Evolutionary conservation across 2,329 filamentous ascomycete species (phyloP).

Genomic region (Trichoderma sp.): DNA sequence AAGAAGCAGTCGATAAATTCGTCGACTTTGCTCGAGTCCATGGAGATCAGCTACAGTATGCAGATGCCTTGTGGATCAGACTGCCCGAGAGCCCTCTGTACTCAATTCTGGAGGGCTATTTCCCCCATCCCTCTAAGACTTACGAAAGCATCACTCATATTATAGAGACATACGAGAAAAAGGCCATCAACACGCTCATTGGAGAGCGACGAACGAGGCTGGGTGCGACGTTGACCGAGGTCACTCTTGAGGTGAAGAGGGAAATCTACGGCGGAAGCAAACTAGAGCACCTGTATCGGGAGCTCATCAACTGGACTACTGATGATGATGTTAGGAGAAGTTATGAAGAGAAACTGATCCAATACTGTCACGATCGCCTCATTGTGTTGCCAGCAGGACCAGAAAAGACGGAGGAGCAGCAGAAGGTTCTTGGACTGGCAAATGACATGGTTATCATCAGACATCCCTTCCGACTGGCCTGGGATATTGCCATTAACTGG

Average conservation of each 20-base stretch:
- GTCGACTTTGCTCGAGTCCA: conserved; percentile 70
- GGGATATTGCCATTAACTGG: conserved; percentile 91
- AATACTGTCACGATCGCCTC: conserved; percentile 77
- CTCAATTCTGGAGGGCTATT: conserved; percentile 75
- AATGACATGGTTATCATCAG: conserved; percentile 96
- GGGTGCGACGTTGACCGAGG: conserved; percentile 79
- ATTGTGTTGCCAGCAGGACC: conserved; percentile 63
- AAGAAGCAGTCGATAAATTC: conserved; percentile 77
- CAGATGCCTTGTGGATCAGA: conserved; percentile 71
- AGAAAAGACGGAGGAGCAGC: conserved; percentile 69
- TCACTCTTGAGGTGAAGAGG: conserved; percentile 82
- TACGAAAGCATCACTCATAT: conserved; percentile 83
- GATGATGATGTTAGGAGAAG: conserved; percentile 82
- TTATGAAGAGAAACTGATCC: conserved; percentile 88
- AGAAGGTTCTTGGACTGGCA: conserved; percentile 73
- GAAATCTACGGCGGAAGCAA: conserved; percentile 77
- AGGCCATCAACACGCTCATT: conserved; percentile 86
- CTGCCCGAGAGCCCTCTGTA: conserved; percentile 83
- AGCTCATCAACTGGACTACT: conserved; percentile 85
- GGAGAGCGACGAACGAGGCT: conserved; percentile 85
- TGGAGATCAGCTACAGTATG: conserved; percentile 73
- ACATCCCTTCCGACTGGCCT: conserved; percentile 84
- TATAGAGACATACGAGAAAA: conserved; percentile 81
- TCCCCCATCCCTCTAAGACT: conserved; percentile 76
- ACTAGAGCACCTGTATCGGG: conserved; percentile 77